These are phyloP conservation scores for Malus fusca DNA, from an alignment of 306 rosid genomes.

Conservation along the genomic window DNA sequence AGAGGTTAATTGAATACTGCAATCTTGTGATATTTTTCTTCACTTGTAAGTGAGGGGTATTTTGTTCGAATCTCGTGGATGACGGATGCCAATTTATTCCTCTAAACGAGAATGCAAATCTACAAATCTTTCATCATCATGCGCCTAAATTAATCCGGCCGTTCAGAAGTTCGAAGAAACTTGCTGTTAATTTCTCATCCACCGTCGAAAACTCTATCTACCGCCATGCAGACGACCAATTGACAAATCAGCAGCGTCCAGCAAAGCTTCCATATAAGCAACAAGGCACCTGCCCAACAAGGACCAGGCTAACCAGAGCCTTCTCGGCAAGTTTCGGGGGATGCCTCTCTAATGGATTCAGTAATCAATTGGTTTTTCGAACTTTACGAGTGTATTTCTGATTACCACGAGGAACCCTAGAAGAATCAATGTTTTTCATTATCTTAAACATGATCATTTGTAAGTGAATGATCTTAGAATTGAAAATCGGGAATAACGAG, in stretches of 20 bases:
- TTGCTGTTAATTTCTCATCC: constrained; percentile 22
- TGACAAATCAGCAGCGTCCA: constrained; percentile 26
- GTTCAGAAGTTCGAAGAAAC: constrained; percentile 20
- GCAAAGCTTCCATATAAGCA: constrained; percentile 37
- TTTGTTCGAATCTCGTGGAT: no score
- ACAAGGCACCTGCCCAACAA: constrained; percentile 31
- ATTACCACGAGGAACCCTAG: constrained; percentile 34
- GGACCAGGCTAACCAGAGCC: constrained; percentile 21
- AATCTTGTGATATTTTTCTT: no score
- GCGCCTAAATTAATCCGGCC: not conserved
- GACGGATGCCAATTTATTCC: no score
- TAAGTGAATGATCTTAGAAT: no score
- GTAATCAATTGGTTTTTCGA: constrained; percentile 29
- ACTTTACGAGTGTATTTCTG: constrained; percentile 28
- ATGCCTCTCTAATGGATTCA: constrained; percentile 23
- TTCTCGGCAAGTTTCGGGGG: constrained; percentile 39
- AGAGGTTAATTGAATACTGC: no score
- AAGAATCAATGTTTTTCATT: constrained; percentile 41
- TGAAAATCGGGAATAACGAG: no score
- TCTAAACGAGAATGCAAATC: constrained; percentile 34
- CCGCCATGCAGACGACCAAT: constrained; percentile 30
- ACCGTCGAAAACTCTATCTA: constrained; percentile 27
- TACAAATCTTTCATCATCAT: constrained; percentile 59
- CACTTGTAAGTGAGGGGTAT: no score
- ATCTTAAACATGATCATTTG: constrained; percentile 10